Conservation (phyloP, 371 early-diverging fungal species). For the Saksenaea vasiformis region DNA sequence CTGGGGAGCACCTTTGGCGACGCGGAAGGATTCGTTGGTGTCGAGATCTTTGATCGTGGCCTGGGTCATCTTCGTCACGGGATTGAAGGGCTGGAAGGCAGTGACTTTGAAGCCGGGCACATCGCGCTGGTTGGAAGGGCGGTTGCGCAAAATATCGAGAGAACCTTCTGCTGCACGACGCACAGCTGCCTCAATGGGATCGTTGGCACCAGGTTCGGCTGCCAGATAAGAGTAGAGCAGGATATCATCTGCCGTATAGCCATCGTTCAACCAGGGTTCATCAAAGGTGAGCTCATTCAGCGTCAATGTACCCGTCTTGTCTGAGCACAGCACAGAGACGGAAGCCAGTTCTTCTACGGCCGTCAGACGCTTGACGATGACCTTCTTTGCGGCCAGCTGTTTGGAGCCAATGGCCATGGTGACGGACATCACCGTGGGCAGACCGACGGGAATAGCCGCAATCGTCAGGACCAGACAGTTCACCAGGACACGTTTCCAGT, state of each 20-base stretch:
- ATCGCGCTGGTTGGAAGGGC: constrained; percentile 69
- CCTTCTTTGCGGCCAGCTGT: constrained; percentile 86
- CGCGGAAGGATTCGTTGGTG: constrained; percentile 74
- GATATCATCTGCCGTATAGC: constrained; percentile 81
- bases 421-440: constrained; percentile 93
- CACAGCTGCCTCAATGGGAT: constrained; percentile 92
- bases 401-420: constrained; percentile 95
- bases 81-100: constrained; percentile 91
- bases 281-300: constrained; percentile 88
- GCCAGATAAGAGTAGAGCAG: constrained; percentile 84
- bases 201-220: constrained; percentile 89
- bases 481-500: constrained; percentile 54
- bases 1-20: constrained; percentile 95
- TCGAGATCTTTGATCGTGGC: constrained; percentile 75
- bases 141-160: constrained; percentile 83
- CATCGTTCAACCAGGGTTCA: constrained; percentile 79
- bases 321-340: constrained; percentile 91
- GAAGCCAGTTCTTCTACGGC: constrained; percentile 96
- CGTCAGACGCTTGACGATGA: constrained; percentile 92
- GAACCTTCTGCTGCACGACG: constrained; percentile 89
- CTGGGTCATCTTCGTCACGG: constrained; percentile 87
- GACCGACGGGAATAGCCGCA: constrained; percentile 94
- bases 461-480: constrained; percentile 83
- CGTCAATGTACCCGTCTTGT: constrained; percentile 97
- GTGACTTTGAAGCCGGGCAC: constrained; percentile 84